Percentiles rank a stretch among this genome's conserved stretches.
phyloP scores from a whole-genome alignment of 176 grass and related monocot species.

The Otatea glauca region DNA sequence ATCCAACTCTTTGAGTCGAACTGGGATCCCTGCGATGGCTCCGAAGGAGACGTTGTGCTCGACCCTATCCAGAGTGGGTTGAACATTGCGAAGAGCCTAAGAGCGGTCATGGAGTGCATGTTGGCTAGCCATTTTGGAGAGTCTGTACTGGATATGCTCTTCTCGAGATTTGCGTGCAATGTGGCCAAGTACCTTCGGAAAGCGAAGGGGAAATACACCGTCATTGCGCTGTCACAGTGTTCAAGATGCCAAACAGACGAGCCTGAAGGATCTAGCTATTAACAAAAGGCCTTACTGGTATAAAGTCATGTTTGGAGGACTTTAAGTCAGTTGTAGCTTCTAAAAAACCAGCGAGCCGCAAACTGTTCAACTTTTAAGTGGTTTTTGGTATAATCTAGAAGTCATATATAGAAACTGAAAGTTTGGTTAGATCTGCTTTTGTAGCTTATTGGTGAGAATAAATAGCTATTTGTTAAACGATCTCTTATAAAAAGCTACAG shows the following conservation, averaged over 20 bases:
- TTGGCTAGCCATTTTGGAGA: slow-evolving; percentile 45
- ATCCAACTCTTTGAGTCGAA: slow-evolving; percentile 19
- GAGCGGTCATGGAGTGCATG: slow-evolving; percentile 32
- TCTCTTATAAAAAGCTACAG: no score
- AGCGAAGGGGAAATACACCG: slow-evolving; percentile 2
- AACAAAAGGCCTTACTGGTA: no score
- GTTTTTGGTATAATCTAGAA: no score
- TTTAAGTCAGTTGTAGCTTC: no score
- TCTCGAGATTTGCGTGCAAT: slow-evolving; percentile 11
- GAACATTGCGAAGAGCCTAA: slow-evolving; percentile 17
- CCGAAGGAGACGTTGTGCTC: neutral
- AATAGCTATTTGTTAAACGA: no score
- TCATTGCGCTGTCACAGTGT: neutral
- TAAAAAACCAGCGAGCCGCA: no score
- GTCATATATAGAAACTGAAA: no score
- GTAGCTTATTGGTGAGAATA: no score
- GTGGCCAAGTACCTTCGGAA: slow-evolving; percentile 15
- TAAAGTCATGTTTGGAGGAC: no score
- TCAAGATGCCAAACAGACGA: neutral
- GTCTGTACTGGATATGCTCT: slow-evolving; percentile 24
- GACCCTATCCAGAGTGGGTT: slow-evolving; percentile 2
- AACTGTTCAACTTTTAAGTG: no score
- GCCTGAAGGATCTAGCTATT: neutral
- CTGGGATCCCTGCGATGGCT: slow-evolving; percentile 46
- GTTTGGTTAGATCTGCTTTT: no score